Base-by-base conservation (phyloP, 2,329 filamentous ascomycete species). In the Aureobasidium namibiae region DNA sequence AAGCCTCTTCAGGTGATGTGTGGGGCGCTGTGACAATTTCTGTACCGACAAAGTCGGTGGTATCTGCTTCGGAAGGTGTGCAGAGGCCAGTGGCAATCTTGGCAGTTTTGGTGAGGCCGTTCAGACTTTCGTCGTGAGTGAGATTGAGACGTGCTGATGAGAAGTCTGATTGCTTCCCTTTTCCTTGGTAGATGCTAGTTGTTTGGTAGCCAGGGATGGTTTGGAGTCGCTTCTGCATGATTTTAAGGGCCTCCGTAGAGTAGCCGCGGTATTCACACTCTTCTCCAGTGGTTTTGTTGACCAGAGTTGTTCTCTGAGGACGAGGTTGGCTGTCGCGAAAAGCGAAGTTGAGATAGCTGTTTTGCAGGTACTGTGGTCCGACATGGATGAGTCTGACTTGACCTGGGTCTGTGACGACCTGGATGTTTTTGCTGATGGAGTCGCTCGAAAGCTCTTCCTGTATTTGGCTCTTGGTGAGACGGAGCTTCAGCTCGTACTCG, bases 21-120 rank as follows among this genome's bases (percentile, higher is more conserved):
- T 36, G 45, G 8, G 56, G 56, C 11, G 56, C 56, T 8, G 56
- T 58, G 11, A 58, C 56, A 16, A 58, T 58, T 21, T 58, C 56
- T 21, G 36, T 34, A 16, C 42, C 56, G 13, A 45, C 31, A 13
- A 56, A 56, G 24, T 56, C 52, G 21, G 36, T 39, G 23, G 6
- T 21, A 24, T 56, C 39, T 21, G 52, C 39, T 13, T 56, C n/a
- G 14, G 44, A 21, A 10, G 52, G 8, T 6, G 52, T 24, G 21
- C 52, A 56, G 5, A 56, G 38, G 11, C 39, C 52, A 11, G 29
- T 44, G 13, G 26, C 26, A 14, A 56, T 26, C 29, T 56, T 56
- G 39, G 39, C 29, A 33, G 52, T 10, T 26, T 31, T 39, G 16
- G 18, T 42, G 23, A 56, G 39, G 29, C 52, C 52, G 18, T 56